Percentiles rank a stretch among this genome's conserved stretches.
Conservation (phyloP, 257 asterid species). For the Nicotiana otophora region DNA sequence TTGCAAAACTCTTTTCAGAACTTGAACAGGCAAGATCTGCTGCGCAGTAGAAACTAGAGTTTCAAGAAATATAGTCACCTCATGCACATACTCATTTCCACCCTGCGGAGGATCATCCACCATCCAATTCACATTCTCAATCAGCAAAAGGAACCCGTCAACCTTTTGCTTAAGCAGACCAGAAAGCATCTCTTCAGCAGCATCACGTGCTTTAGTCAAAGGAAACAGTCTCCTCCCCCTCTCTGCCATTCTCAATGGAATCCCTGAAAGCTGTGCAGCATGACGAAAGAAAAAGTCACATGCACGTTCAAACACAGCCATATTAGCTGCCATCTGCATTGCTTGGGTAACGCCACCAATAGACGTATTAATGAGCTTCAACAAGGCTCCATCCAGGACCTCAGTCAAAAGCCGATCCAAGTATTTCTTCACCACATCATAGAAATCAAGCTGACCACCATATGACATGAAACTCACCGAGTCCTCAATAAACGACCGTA, state of each 20-base stretch:
- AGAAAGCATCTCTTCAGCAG: slow-evolving; percentile 77
- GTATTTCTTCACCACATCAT: slow-evolving; percentile 85
- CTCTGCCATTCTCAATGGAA: slow-evolving; percentile 87
- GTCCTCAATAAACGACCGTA: slow-evolving; percentile 88
- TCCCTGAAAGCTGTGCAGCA: slow-evolving; percentile 95
- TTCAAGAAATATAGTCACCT: slow-evolving; percentile 83
- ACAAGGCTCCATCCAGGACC: slow-evolving; percentile 76
- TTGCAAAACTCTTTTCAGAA: slow-evolving; percentile 72
- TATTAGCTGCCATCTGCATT: slow-evolving; percentile 98
- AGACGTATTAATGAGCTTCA: slow-evolving; percentile 63
- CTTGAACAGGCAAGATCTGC: slow-evolving; percentile 82
- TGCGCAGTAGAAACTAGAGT: slow-evolving; percentile 88
- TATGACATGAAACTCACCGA: slow-evolving; percentile 92
- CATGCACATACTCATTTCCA: slow-evolving; percentile 87
- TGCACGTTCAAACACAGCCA: slow-evolving; percentile 95
- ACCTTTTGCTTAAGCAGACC: slow-evolving; percentile 91
- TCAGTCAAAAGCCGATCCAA: slow-evolving; percentile 82
- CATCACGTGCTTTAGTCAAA: slow-evolving; percentile 73
- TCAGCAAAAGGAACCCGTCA: slow-evolving; percentile 76
- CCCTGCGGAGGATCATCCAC: slow-evolving; percentile 70
- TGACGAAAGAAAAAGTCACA: slow-evolving; percentile 96
- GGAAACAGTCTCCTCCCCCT: slow-evolving; percentile 81
- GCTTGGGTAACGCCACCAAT: slow-evolving; percentile 80
- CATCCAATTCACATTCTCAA: slow-evolving; percentile 93
- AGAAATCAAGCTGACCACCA: slow-evolving; percentile 91